A percentile compares a stretch with the other conserved stretches of the same genome.
phyloP scores from a whole-genome alignment of 1,139 yeast species.

The Candida sanyaensis region DNA sequence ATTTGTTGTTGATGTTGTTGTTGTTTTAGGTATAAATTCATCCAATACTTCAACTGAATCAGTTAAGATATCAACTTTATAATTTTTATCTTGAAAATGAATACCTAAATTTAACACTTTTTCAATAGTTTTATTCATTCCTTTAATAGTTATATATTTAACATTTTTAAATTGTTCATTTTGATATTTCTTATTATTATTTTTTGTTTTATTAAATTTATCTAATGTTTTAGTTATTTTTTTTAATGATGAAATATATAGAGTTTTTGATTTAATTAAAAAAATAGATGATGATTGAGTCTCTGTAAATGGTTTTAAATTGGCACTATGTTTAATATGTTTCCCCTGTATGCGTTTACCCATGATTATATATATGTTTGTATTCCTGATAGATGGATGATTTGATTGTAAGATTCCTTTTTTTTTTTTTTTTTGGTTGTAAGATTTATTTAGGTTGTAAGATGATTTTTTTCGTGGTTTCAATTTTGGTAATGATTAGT shows the following conservation, averaged over 20 bases:
- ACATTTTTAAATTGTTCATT: constrained; percentile 40
- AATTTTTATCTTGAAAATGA: constrained; percentile 46
- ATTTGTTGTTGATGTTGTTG: not conserved
- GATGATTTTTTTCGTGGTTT: not conserved
- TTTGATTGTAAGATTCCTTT: not conserved
- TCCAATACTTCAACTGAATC: constrained; percentile 65
- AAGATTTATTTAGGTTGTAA: not conserved
- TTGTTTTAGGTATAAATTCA: constrained; percentile 38
- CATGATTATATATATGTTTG: not conserved
- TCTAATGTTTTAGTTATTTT: constrained; percentile 50
- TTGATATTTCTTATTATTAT: constrained; percentile 28
- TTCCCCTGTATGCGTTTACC: constrained; percentile 23
- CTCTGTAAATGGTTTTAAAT: constrained; percentile 27
- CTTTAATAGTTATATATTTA: constrained; percentile 53
- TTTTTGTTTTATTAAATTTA: constrained; percentile 32
- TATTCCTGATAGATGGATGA: not conserved
- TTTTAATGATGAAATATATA: constrained; percentile 63
- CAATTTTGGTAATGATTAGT: not conserved
- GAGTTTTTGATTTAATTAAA: constrained; percentile 59
- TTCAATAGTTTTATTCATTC: constrained; percentile 69
- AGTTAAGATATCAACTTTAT: constrained; percentile 55
- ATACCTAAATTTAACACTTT: constrained; percentile 55
- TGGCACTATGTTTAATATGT: constrained; percentile 50
- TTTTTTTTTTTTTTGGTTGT: not conserved
- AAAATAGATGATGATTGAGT: constrained; percentile 49